Evolutionary conservation across 371 early-diverging fungal genomes (phyloP).

Genomic region (Lichtheimia corymbifera): DNA sequence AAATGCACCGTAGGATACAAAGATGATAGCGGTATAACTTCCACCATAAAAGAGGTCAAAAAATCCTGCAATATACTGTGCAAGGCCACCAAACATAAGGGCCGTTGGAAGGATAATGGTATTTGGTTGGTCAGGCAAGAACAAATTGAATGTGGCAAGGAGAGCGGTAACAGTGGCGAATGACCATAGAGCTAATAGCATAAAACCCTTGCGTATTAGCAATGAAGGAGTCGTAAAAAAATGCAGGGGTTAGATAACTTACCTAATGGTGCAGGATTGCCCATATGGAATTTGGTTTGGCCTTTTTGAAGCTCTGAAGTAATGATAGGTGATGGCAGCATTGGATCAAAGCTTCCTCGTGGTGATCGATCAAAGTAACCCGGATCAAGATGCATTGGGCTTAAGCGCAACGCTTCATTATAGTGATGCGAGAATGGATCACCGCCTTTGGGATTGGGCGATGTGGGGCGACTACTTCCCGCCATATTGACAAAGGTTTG

Average conservation of each 20-base stretch:
- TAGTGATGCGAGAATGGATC: background rate
- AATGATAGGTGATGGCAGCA: conserved; percentile 1
- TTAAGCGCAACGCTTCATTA: background rate
- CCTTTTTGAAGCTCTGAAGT: background rate
- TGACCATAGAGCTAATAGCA: conserved; percentile 13
- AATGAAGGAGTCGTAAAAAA: background rate
- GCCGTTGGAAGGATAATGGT: conserved; percentile 19
- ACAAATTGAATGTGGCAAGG: conserved; percentile 15
- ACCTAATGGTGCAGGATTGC: conserved; percentile 12
- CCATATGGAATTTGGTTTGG: conserved; percentile 7
- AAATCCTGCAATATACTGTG: conserved; percentile 26
- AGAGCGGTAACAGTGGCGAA: conserved; percentile 23
- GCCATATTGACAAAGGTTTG: conserved; percentile 9
- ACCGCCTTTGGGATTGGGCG: background rate
- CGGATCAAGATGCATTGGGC: conserved; percentile 2
- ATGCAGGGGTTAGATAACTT: background rate
- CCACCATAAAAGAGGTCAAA: conserved; percentile 18
- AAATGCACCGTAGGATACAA: conserved; percentile 42
- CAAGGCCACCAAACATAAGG: conserved; percentile 27
- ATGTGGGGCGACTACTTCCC: too few relatives aligned
- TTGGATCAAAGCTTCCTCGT: conserved; percentile 4
- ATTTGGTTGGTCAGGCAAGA: conserved; percentile 17
- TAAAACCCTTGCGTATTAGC: too few relatives aligned
- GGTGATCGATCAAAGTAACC: background rate
- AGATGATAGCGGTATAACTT: conserved; percentile 27